These are phyloP conservation scores for Huiozyma naganishii DNA, from an alignment of 805 yeast species.

Conservation along the genomic window DNA sequence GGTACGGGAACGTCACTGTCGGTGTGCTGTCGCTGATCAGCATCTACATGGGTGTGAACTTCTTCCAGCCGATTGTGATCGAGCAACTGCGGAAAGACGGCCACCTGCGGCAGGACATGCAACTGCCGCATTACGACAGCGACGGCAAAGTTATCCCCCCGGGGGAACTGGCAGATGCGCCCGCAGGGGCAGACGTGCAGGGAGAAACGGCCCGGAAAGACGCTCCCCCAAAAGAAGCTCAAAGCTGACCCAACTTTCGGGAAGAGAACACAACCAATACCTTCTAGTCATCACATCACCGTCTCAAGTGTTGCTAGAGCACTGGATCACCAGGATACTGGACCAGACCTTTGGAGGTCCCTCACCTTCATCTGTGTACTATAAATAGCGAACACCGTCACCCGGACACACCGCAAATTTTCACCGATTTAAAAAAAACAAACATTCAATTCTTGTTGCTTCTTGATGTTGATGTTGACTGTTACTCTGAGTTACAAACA, in stretches of 20 bases:
- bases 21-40: slow-evolving; percentile 29
- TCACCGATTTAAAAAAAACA: too few relatives aligned
- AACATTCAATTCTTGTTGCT: too few relatives aligned
- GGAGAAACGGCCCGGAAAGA: not conserved
- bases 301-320: too few relatives aligned
- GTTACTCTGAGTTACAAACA: not conserved
- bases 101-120: slow-evolving; percentile 47
- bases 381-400: too few relatives aligned
- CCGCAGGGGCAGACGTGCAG: not conserved
- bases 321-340: too few relatives aligned
- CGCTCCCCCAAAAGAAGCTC: not conserved
- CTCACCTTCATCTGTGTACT: too few relatives aligned
- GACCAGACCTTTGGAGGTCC: too few relatives aligned
- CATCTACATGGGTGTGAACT: slow-evolving; percentile 41
- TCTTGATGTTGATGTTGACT: too few relatives aligned
- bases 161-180: not conserved
- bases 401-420: too few relatives aligned
- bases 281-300: too few relatives aligned
- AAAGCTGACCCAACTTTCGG: too few relatives aligned
- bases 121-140: slow-evolving; percentile 40
- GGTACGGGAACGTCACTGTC: slow-evolving; percentile 19
- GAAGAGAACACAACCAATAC: too few relatives aligned
- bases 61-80: slow-evolving; percentile 64
- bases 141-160: not conserved
- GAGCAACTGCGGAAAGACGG: slow-evolving; percentile 60